Evolutionary conservation across 495 filamentous ascomycete genomes (phyloP), one percentile per base, ranked within the genome.

Genomic region (Penicillium diatomitis): DNA sequence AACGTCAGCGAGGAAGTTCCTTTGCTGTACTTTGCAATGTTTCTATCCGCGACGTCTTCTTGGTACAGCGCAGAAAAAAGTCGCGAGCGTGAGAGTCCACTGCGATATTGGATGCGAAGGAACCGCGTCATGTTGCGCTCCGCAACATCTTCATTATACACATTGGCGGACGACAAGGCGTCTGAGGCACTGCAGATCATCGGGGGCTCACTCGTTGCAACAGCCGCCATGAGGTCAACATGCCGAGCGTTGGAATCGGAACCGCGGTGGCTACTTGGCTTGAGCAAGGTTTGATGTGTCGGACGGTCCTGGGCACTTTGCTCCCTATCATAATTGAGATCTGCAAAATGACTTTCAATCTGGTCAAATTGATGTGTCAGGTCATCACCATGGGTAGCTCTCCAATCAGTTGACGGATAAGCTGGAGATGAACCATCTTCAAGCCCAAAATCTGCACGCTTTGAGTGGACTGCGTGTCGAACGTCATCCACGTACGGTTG

Each of bases 71-170:
- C 56, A 5, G 68, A 68, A 1, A 66, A 38, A 4, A 65, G 50
- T 8, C 64, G 67, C 5, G 64, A 62, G 47, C 60, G 62, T 2
- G 62, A 40, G n/a, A 52, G 48, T 41, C 54, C 56, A 35, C 54
- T 67, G 32, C 50, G 48, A 36, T 55, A 44, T 38, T 56, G 58
- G 3, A 52, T 53, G 37, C 61, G 65, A 6, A 72, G 57, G 27
- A 72, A 72, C 2, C 63, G 54, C 7, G 61, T 65, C 63, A 74
- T 71, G 40, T 74, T 74, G 7, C 71, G 66, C 49, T 74, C 71
- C 4, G 71, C 71, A 29, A 74, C 60, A 55, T 74, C 69, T 56
- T 74, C 71, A 36, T 74, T 74, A 50, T 72, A 74, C 4, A 64
- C 68, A 20, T 58, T 63, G 9, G 54, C 61, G 5, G 67, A 68